A percentile compares a stretch with the other conserved stretches of the same genome.
Evolutionary conservation across 78 protist species (phyloP).

Genomic region (Tieghemostelium lacteum): DNA sequence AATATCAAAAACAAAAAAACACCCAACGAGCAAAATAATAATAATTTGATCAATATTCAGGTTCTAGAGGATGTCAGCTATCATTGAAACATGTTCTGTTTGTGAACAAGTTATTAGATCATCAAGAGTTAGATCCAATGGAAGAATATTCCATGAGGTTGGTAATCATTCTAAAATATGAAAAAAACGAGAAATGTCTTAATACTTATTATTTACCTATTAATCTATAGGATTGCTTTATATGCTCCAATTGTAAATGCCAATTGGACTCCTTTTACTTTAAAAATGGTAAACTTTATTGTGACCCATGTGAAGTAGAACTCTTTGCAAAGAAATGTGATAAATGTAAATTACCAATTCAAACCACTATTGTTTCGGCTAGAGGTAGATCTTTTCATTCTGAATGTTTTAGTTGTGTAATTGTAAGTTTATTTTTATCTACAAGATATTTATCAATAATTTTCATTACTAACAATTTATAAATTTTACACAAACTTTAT

Average conservation of each 20-base stretch:
- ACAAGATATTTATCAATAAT: no score
- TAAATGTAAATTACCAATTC: constrained; percentile 36
- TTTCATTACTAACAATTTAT: no score
- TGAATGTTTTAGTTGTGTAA: constrained; percentile 44
- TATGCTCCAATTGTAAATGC: constrained; percentile 18
- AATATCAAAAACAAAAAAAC: no score
- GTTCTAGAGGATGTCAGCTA: no score
- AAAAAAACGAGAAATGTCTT: no score
- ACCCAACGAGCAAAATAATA: no score
- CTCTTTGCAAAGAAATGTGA: constrained; percentile 39
- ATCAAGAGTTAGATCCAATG: constrained; percentile 41
- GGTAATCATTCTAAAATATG: no score
- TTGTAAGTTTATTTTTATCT: constrained; percentile 47
- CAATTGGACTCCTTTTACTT: constrained; percentile 17
- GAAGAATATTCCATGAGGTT: constrained; percentile 42
- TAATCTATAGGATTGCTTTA: no score
- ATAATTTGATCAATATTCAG: no score
- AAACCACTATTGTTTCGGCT: constrained; percentile 39
- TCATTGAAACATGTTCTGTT: constrained; percentile 24
- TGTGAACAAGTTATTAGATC: constrained; percentile 10
- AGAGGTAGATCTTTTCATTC: constrained; percentile 41
- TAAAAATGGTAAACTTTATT: constrained; percentile 26
- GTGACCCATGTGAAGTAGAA: constrained; percentile 49
- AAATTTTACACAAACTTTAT: no score
- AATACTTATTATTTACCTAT: no score